Evolutionary conservation across 768 basidiomycete genomes (phyloP), one percentile per base, ranked within the genome.

Genomic region (Hygrophoropsis aurantiaca): DNA sequence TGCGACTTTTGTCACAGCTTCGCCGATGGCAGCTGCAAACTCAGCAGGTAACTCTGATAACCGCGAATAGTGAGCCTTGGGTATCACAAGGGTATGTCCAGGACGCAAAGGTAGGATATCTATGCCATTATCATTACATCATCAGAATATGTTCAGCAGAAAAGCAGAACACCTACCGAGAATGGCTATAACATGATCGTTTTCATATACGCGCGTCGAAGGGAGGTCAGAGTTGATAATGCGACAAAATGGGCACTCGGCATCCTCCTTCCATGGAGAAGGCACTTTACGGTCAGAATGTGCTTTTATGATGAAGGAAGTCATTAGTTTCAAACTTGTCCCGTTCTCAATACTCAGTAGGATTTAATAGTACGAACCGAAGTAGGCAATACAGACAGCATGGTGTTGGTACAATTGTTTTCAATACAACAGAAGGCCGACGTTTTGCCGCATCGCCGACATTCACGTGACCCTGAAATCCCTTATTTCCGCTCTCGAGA

Each of bases 51-150:
- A 72, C 33, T 87, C 86, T 2, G 85, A 85, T 13, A 89, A 64
- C 25, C 80, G 71, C 19, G 80, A 66, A 47, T 73, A 74, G 58
- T 88, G 86, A 11, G 62, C 58, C 56, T 87, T 88, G 11, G 86
- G 85, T 57, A 89, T 77, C 15, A 88, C 79, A 7, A 89, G 76
- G 11, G 80, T 79, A 61, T 88, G 86, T 2, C 87, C 86, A 23
- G 62, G 70, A 37, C 87, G 68, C 30, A 89, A 60, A 2, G 87
- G 87, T 33, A 84, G 62, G 44, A 87, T 86, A 64, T 87, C 86
- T 85, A 42, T 35, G 44, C 20, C 33, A 19, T 24, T 13, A 15
- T 41, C 9, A 24, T 9, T 24, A 21, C 23, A 33, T 42, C 13
- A 5, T 42, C 32, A 25, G 27, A 11, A 25, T 24, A 19, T 18